Evolutionary conservation across 768 basidiomycete species (phyloP).

Genomic region (Termitomyces sp.): DNA sequence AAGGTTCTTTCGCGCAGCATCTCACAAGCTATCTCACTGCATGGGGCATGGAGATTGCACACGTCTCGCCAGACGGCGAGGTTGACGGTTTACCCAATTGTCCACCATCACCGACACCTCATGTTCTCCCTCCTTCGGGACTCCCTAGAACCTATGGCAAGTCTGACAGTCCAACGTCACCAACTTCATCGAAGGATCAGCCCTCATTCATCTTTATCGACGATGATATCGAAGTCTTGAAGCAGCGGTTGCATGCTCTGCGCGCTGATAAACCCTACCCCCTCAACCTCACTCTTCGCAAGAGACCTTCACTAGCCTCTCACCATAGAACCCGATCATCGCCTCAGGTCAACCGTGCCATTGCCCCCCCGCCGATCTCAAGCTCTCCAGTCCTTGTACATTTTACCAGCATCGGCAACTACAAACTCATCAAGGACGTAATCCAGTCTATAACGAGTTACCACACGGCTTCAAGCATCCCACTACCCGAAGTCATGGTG

Average conservation of each 20-base stretch:
- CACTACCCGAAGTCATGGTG: slow-evolving; percentile 88
- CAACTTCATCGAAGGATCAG: slow-evolving; percentile 14
- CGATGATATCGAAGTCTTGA: slow-evolving; percentile 81
- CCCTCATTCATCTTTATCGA: slow-evolving; percentile 86
- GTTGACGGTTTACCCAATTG: slow-evolving; percentile 32
- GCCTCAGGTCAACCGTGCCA: slow-evolving; percentile 65
- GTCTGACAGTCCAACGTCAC: not conserved
- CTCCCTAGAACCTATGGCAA: slow-evolving; percentile 7
- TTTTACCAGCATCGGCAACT: slow-evolving; percentile 89
- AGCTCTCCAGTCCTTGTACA: slow-evolving; percentile 66
- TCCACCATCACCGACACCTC: slow-evolving; percentile 12
- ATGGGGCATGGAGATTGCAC: slow-evolving; percentile 94
- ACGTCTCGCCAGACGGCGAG: slow-evolving; percentile 61
- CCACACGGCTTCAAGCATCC: slow-evolving; percentile 37
- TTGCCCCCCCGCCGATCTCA: slow-evolving; percentile 31
- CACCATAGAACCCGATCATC: slow-evolving; percentile 79
- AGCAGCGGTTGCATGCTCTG: slow-evolving; percentile 66
- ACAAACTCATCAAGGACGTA: slow-evolving; percentile 82
- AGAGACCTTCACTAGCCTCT: slow-evolving; percentile 64
- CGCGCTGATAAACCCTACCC: slow-evolving; percentile 51
- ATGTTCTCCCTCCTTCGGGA: slow-evolving; percentile 1
- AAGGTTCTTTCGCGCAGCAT: slow-evolving; percentile 87
- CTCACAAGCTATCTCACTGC: slow-evolving; percentile 89
- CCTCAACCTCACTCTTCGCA: slow-evolving; percentile 39
- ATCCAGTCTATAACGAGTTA: slow-evolving; percentile 64